Conservation (phyloP, 2,329 filamentous ascomycete species). For the Biscogniauxia sp. region DNA sequence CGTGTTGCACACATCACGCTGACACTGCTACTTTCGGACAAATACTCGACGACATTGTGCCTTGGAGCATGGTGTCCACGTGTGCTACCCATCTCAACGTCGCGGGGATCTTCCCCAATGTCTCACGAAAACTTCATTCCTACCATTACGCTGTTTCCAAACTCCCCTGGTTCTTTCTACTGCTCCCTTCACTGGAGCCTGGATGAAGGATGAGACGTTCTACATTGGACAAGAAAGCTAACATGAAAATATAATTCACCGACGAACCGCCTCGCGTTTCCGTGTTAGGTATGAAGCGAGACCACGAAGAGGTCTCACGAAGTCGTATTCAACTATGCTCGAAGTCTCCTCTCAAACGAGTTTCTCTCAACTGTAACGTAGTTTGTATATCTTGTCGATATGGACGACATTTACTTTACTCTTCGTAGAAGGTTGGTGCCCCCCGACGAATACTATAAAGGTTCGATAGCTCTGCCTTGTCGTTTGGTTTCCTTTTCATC, state of each 20-base stretch:
- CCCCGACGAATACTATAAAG: neutral
- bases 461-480: neutral
- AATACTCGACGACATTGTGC: neutral
- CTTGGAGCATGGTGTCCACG: neutral
- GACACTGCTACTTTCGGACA: neutral
- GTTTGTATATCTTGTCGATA: neutral
- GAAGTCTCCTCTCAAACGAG: neutral
- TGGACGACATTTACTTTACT: neutral
- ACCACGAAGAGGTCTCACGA: slow-evolving; percentile 15
- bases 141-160: neutral
- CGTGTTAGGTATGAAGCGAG: slow-evolving; percentile 12
- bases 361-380: neutral
- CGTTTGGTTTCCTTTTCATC: too few relatives aligned
- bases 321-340: slow-evolving; percentile 12
- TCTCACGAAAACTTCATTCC: slow-evolving; percentile 1
- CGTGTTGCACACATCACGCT: neutral
- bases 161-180: neutral
- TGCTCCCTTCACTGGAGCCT: neutral
- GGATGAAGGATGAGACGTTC: neutral
- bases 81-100: neutral
- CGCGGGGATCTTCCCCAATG: neutral
- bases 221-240: neutral
- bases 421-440: neutral
- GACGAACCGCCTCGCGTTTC: slow-evolving; percentile 15
- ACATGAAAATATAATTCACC: slow-evolving; percentile 1